Evolutionary conservation across 2,329 filamentous ascomycete species (phyloP).

Genomic region (Venturia aucupariae): DNA sequence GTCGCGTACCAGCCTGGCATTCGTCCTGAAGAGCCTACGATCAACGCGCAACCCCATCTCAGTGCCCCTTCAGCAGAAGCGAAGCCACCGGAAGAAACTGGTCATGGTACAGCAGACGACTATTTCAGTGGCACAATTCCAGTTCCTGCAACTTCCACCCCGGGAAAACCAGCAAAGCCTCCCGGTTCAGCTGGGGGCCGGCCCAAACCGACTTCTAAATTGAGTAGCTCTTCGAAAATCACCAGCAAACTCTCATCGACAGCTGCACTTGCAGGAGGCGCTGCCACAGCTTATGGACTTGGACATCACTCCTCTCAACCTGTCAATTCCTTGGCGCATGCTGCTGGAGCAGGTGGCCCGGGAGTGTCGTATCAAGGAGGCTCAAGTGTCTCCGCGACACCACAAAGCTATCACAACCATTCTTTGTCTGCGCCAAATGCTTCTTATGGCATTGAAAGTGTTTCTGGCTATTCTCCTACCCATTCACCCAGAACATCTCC

Average conservation of each 20-base stretch:
- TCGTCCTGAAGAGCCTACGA: conserved; percentile 41
- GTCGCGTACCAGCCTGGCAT: conserved; percentile 52
- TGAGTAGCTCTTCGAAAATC: conserved; percentile 20
- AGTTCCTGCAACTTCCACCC: background rate
- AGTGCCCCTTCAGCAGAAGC: conserved; percentile 41
- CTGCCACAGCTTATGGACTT: conserved; percentile 34
- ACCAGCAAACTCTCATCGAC: conserved; percentile 27
- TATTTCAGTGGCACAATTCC: conserved; percentile 37
- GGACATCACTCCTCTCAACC: conserved; percentile 23
- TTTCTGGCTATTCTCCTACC: background rate
- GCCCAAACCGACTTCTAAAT: conserved; percentile 19
- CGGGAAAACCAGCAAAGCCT: conserved; percentile 15
- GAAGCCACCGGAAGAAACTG: conserved; percentile 51
- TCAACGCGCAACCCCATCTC: conserved; percentile 48
- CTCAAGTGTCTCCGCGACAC: background rate
- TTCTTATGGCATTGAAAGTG: background rate
- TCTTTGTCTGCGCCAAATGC: conserved; percentile 19
- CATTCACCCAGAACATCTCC: conserved; percentile 3
- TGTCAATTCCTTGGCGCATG: background rate
- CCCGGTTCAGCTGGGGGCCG: conserved; percentile 13
- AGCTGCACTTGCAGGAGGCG: conserved; percentile 29
- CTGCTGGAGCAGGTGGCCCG: background rate
- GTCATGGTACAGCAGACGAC: conserved; percentile 48
- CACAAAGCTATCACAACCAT: conserved; percentile 14
- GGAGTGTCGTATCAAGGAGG: conserved; percentile 1